Conservation (phyloP, 2,329 filamentous ascomycete genomes). For the Bipolaris bicolor region DNA sequence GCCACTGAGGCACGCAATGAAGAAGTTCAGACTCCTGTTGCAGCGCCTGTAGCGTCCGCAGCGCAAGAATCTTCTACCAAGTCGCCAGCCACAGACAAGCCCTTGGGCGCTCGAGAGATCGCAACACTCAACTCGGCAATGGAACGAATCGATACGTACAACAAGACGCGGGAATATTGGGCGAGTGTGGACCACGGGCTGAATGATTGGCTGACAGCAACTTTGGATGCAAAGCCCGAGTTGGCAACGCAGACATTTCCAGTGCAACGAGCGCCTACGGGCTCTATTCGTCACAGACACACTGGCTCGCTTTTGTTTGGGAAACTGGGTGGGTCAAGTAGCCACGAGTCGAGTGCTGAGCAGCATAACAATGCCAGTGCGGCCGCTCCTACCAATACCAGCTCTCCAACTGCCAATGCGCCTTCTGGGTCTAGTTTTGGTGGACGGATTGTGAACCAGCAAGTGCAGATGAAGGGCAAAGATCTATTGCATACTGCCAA, state of each 20-base stretch:
- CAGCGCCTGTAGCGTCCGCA: background rate
- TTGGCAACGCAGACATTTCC: slow-evolving; percentile 48
- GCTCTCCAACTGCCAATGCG: slow-evolving; percentile 27
- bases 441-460: slow-evolving; percentile 32
- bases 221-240: slow-evolving; percentile 59
- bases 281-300: slow-evolving; percentile 42
- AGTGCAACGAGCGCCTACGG: slow-evolving; percentile 35
- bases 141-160: slow-evolving; percentile 76
- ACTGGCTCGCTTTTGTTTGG: slow-evolving; percentile 47
- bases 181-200: slow-evolving; percentile 77
- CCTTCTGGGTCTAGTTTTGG: slow-evolving; percentile 30
- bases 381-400: slow-evolving; percentile 37
- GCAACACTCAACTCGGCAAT: slow-evolving; percentile 67
- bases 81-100: slow-evolving; percentile 39
- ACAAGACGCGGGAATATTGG: slow-evolving; percentile 73
- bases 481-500: slow-evolving; percentile 86
- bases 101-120: slow-evolving; percentile 75
- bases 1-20: slow-evolving; percentile 12
- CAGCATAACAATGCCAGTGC: slow-evolving; percentile 31
- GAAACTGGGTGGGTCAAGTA: slow-evolving; percentile 37
- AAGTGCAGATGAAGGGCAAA: slow-evolving; percentile 81
- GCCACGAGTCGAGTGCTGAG: slow-evolving; percentile 23
- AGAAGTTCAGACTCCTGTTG: slow-evolving; percentile 16
- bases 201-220: slow-evolving; percentile 62
- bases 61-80: slow-evolving; percentile 25